Evolutionary conservation across 1,284 basidiomycete genomes (phyloP).

Genomic region (Sanghuangporus weigelae): DNA sequence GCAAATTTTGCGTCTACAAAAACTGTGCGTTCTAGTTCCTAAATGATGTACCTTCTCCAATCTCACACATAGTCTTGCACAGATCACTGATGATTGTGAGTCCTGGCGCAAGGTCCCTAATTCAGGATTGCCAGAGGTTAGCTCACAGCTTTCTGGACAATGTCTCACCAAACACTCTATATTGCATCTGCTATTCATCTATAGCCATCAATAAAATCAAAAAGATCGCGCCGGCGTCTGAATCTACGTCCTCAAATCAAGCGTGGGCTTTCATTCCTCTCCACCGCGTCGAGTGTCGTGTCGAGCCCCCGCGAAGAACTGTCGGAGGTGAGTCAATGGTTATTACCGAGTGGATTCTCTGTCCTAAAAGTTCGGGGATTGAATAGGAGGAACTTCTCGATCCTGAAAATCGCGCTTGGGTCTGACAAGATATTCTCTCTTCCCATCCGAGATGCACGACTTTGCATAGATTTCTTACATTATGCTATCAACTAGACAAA

Average conservation of each 20-base stretch:
- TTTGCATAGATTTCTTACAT: not conserved
- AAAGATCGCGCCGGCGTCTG: not conserved
- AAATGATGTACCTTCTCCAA: not conserved
- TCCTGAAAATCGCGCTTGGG: slow-evolving; percentile 10
- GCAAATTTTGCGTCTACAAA: not conserved
- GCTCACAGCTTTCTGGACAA: not conserved
- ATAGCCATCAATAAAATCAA: slow-evolving; percentile 2
- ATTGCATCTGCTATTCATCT: not conserved
- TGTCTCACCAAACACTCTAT: not conserved
- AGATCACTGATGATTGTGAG: slow-evolving; percentile 1
- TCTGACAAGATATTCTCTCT: not conserved
- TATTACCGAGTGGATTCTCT: not conserved
- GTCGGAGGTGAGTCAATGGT: slow-evolving; percentile 7
- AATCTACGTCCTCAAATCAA: not conserved
- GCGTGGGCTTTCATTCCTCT: slow-evolving; percentile 17
- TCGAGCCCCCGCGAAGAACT: slow-evolving; percentile 10
- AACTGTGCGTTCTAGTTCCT: not conserved
- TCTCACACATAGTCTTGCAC: not conserved
- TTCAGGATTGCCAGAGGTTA: slow-evolving; percentile 10
- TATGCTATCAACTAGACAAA: not conserved
- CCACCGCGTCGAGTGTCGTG: slow-evolving; percentile 17
- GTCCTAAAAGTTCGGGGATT: not conserved
- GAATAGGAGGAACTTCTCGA: slow-evolving; percentile 11
- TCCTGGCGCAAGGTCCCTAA: slow-evolving; percentile 2
- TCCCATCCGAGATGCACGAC: not conserved